A percentile compares a stretch with the other conserved stretches of the same genome.
phyloP scores from a whole-genome alignment of 192 early-diverging fungal species.

The Globomyces pollinis-pini region DNA sequence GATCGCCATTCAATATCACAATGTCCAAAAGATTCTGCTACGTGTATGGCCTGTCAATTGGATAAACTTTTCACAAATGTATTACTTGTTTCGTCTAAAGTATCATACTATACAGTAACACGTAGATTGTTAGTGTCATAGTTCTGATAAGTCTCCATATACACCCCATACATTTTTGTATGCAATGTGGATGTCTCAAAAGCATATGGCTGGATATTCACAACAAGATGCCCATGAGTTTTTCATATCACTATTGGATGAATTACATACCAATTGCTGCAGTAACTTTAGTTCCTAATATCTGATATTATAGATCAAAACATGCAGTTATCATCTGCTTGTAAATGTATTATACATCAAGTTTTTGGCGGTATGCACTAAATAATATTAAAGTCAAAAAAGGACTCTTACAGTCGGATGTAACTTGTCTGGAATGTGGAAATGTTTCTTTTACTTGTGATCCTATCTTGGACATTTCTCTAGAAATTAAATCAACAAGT shows the following conservation, averaged over 20 bases:
- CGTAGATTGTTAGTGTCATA: slow-evolving; percentile 64
- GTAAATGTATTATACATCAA: slow-evolving; percentile 82
- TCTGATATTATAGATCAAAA: too few species aligned
- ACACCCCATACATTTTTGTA: slow-evolving; percentile 77
- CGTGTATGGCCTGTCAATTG: slow-evolving; percentile 91
- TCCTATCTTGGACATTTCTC: slow-evolving; percentile 84
- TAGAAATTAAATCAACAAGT: slow-evolving; percentile 62
- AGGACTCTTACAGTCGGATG: slow-evolving; percentile 82
- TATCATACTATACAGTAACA: slow-evolving; percentile 20
- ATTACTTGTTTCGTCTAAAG: too few species aligned
- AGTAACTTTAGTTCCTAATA: slow-evolving; percentile 7
- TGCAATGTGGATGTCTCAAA: slow-evolving; percentile 81
- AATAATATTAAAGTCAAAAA: too few species aligned
- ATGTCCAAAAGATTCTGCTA: slow-evolving; percentile 45
- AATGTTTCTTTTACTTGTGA: slow-evolving; percentile 74
- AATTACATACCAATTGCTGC: slow-evolving; percentile 61
- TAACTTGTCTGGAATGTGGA: slow-evolving; percentile 74
- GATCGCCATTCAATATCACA: slow-evolving; percentile 69
- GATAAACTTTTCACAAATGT: slow-evolving; percentile 74
- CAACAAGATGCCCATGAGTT: slow-evolving; percentile 99
- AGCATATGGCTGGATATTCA: slow-evolving; percentile 81
- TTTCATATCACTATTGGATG: slow-evolving; percentile 81
- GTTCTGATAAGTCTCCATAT: slow-evolving; percentile 61
- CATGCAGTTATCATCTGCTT: background rate
- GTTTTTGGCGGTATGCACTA: too few species aligned